Conservation (phyloP, 768 basidiomycete species). For the Mycena capillaripes region DNA sequence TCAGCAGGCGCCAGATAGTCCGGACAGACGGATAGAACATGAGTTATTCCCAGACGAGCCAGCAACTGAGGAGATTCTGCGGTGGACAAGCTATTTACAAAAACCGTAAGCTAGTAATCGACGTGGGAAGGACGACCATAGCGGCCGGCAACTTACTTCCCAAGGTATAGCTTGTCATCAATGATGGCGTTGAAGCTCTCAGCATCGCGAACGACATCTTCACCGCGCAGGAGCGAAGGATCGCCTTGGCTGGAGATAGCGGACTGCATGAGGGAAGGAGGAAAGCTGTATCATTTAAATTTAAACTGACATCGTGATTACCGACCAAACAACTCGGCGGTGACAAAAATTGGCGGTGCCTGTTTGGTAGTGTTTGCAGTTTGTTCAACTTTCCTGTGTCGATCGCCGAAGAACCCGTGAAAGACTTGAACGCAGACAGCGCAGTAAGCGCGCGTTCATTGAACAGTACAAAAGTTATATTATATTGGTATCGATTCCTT, state of each 20-base stretch:
- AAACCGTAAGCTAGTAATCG: too few relatives aligned
- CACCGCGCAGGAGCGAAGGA: neutral
- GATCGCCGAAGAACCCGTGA: too few relatives aligned
- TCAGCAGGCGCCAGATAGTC: conserved; percentile 46
- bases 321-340: too few relatives aligned
- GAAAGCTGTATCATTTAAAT: neutral
- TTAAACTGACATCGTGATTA: too few relatives aligned
- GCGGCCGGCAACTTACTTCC: conserved; percentile 46
- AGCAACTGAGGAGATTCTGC: conserved; percentile 49
- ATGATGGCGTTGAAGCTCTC: conserved; percentile 42
- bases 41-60: conserved; percentile 51
- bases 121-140: neutral
- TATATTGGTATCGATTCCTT: neutral
- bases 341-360: neutral
- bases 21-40: conserved; percentile 53
- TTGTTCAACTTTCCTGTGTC: conserved; percentile 11
- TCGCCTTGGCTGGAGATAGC: neutral
- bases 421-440: too few relatives aligned
- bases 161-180: conserved; percentile 49
- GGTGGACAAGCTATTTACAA: conserved; percentile 50
- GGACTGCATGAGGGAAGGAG: neutral
- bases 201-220: conserved; percentile 16
- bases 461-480: neutral
- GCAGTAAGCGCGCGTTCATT: too few relatives aligned
- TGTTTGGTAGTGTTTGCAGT: conserved; percentile 19